Base-by-base conservation (phyloP, 768 basidiomycete species). In the Leccinum ochraceum region DNA sequence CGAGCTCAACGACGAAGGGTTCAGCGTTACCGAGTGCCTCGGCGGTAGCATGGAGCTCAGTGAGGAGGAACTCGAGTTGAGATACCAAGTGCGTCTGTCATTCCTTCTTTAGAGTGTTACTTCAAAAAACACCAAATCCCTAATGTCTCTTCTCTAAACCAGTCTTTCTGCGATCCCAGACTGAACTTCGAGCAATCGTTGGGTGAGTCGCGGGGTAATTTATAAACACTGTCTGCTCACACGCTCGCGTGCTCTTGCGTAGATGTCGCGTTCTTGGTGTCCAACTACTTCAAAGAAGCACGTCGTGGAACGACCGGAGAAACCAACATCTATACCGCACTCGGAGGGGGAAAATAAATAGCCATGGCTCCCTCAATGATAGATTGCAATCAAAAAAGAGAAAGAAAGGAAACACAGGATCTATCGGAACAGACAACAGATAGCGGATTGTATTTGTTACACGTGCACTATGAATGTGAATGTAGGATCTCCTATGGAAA, bases 31-130 rank as follows among this genome's bases (percentile, higher is more conserved):
- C 0, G 97, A 98, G 74, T 98, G 95, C 70, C 79, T 95, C 10
- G 97, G 97, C 5, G 97, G 96, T 1, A 96, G 93, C 65, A 98
- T 98, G 95, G 89, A 92, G 69, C 78, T 98, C 39, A 83, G 81
- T 51, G 96, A 98, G 72, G 90, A 95, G 64, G 82, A 97, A 72
- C 81, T 99, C 16, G 89, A 85, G n/a, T 76, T 95, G 73, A 81
- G 95, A 65, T 99, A 98, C 72, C 89, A 96, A 78, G 88, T 90
- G 13, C 17, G 80, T 60, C 11, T 3, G 2, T 4, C 42, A 10
- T 44, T n/a, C 10, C 4, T 42, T 17, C 6, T n/a, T n/a, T 37
- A 37, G 6, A 36, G 6, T 37, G 36, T 16, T 37, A 37, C 36
- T 5, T 37, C 36, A 16, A 37, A 36, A 10, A 10, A n/a, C 4